Percentiles rank a stretch among this genome's conserved stretches.
Evolutionary conservation across 2,329 filamentous ascomycete species (phyloP).

Genomic region (Talaromyces sp.): DNA sequence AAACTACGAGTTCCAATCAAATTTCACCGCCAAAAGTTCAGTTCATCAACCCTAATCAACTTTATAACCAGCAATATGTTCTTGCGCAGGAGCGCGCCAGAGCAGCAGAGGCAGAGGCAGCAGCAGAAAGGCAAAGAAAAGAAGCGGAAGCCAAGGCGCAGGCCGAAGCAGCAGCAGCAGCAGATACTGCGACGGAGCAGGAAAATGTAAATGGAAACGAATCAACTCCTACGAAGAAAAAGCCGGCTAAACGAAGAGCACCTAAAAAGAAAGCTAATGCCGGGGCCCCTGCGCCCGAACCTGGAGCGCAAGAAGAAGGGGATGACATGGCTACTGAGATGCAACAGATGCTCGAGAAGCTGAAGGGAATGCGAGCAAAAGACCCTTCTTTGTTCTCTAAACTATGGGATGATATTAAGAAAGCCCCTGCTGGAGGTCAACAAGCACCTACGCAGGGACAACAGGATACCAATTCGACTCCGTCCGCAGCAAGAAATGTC

Average conservation of each 20-base stretch:
- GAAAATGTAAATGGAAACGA: neutral
- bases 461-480: neutral
- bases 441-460: neutral
- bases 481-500: neutral
- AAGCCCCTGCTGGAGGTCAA: constrained; percentile 2
- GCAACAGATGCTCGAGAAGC: constrained; percentile 50
- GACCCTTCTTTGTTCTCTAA: constrained; percentile 50
- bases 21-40: constrained; percentile 5
- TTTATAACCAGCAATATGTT: constrained; percentile 9
- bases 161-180: neutral
- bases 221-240: neutral
- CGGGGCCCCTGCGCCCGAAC: neutral
- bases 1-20: neutral
- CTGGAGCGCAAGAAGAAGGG: constrained; percentile 3
- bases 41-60: constrained; percentile 7
- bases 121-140: neutral
- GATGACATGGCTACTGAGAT: constrained; percentile 46
- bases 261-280: constrained; percentile 1
- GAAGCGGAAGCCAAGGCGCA: constrained; percentile 3
- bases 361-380: constrained; percentile 50
- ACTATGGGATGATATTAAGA: constrained; percentile 25
- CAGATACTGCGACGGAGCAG: neutral
- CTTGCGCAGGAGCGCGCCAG: constrained; percentile 7
- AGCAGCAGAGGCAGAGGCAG: constrained; percentile 7
- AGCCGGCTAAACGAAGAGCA: constrained; percentile 1